phyloP scores from a whole-genome alignment of 75 land plant genomes.

The Picea sitchensis region DNA sequence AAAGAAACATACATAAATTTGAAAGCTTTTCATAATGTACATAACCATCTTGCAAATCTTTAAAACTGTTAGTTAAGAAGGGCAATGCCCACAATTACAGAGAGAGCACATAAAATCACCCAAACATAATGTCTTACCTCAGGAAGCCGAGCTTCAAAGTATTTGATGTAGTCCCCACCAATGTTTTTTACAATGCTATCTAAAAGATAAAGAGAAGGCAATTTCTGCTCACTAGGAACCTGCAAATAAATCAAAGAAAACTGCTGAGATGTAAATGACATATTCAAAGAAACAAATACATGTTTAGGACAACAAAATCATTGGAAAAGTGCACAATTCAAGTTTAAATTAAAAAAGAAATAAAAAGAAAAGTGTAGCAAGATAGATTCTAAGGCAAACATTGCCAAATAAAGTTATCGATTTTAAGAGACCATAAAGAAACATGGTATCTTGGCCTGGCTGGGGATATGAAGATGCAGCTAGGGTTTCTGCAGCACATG shows the following conservation, averaged over 20 bases:
- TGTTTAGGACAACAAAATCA: background rate
- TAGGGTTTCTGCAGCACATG: too few species aligned
- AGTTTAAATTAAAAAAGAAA: too few species aligned
- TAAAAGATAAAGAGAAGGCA: slow-evolving; percentile 85
- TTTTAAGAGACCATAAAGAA: too few species aligned
- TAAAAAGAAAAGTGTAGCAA: too few species aligned
- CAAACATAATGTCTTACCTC: slow-evolving; percentile 49
- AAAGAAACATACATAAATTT: too few species aligned
- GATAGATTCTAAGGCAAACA: too few species aligned
- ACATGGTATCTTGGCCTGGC: too few species aligned
- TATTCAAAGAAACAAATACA: background rate
- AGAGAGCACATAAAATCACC: background rate
- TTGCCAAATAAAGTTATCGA: too few species aligned
- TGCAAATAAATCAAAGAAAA: slow-evolving; percentile 24
- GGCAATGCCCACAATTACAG: background rate
- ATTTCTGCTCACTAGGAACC: slow-evolving; percentile 86
- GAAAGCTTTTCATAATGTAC: background rate
- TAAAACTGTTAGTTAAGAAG: background rate
- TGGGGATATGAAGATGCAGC: too few species aligned
- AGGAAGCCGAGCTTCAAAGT: slow-evolving; percentile 79
- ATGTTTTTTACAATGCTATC: slow-evolving; percentile 99
- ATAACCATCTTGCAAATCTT: background rate
- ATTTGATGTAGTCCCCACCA: slow-evolving; percentile 65
- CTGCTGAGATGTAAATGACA: background rate
- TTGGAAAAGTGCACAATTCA: too few species aligned